These are phyloP conservation scores for Neoscytalidium dimidiatum DNA, from an alignment of 2,329 filamentous ascomycete genomes.

Conservation along the genomic window DNA sequence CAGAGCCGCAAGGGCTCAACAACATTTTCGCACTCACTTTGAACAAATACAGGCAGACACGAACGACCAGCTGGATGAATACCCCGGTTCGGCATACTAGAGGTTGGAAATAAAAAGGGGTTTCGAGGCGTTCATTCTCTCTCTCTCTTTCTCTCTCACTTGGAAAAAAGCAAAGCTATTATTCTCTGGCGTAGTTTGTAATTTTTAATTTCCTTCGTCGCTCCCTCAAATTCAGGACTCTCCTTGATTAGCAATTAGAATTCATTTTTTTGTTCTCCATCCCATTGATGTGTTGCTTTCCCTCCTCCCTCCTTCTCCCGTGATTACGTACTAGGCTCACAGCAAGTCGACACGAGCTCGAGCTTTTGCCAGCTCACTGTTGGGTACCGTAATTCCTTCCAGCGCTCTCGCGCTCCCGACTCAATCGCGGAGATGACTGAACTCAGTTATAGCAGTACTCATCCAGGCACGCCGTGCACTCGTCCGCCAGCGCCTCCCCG, in stretches of 20 bases:
- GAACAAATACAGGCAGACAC: background rate
- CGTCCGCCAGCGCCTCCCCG: conserved; percentile 4
- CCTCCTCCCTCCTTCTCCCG: background rate
- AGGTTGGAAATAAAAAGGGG: background rate
- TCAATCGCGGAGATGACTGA: no score
- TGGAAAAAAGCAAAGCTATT: background rate
- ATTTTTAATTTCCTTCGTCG: background rate
- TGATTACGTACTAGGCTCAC: no score
- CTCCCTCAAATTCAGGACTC: background rate
- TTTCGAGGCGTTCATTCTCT: background rate
- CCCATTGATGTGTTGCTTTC: background rate
- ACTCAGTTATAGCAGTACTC: conserved; percentile 18
- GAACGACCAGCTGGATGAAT: background rate
- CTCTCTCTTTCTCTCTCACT: background rate
- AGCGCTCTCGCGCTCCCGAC: no score
- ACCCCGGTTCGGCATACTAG: background rate
- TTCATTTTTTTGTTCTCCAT: background rate
- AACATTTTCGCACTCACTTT: background rate
- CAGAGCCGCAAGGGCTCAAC: background rate
- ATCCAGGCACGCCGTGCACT: conserved; percentile 4
- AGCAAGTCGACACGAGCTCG: no score
- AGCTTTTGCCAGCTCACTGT: no score
- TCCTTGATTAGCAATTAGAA: background rate
- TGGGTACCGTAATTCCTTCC: no score
- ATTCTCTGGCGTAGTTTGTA: background rate